Base-by-base conservation (phyloP, 2,329 filamentous ascomycete genomes). In the Ciborinia camelliae region DNA sequence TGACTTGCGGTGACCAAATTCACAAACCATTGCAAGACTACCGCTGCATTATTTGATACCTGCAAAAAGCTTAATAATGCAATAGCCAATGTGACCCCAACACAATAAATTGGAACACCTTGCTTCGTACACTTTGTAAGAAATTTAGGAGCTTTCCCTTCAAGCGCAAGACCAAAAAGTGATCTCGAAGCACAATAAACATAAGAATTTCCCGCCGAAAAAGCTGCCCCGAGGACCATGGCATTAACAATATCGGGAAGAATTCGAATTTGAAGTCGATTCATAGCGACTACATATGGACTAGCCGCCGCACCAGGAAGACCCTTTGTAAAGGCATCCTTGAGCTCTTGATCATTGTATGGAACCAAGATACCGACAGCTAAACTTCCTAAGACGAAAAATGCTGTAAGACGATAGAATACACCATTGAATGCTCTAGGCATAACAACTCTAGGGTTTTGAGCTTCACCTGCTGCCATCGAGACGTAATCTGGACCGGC, bases 11-110 rank as follows among this genome's bases (percentile, higher is more conserved):
- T 84, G 20, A 81, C 82, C 50, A 88, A 76, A 73, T 82, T 86
- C 66, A 86, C 80, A 67, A 88, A 83, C 86, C 86, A 89, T 30
- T 79, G 80, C 68, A 89, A 75, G 2, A 89, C 86, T 39, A 83
- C 80, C 0, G 84, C 79, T 0, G 84, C 79, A 63, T 78, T 76
- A 70, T 82, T 82, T 14, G 81, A 84, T 35, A 88, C 80, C 70
- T 87, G 84, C 65, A 89, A 74, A 76, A 88, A 89, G 15, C 82
- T 81, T 35, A 89, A 75, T 18, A 89, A 77, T 2, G 84, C 80
- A 70, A 89, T 84, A 4, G 81, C 72, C 62, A 88, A 80, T 0
- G 83, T 82, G 39, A 85, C 74, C 1, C 72, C 67, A 32, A 89
- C 85, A 69, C 82, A 86, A 73, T 86, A 86, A 65, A 86, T 81